phyloP scores from a whole-genome alignment of 805 yeast species.

The Ogataea paradorogensis region DNA sequence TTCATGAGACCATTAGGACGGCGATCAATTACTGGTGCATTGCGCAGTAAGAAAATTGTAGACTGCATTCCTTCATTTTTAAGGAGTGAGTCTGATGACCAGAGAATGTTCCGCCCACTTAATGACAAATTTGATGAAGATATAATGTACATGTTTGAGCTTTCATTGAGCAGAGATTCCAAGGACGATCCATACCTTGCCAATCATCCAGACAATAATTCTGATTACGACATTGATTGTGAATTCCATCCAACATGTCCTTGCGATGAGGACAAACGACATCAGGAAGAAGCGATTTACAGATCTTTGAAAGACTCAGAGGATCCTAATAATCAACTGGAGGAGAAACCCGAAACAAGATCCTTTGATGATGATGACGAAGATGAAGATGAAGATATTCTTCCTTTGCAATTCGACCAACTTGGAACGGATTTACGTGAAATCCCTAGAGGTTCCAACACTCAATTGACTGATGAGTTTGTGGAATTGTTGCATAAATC shows the following conservation, averaged over 20 bases:
- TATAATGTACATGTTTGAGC: conserved; percentile 35
- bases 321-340: neutral
- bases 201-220: conserved; percentile 25
- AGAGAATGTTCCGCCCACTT: conserved; percentile 37
- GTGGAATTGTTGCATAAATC: conserved; percentile 23
- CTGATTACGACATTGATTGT: conserved; percentile 19
- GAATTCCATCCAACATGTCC: conserved; percentile 37
- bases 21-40: conserved; percentile 55
- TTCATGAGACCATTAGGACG: conserved; percentile 70
- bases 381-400: conserved; percentile 15
- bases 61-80: neutral
- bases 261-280: conserved; percentile 31
- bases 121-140: conserved; percentile 67
- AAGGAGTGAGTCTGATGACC: neutral
- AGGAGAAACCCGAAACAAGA: neutral
- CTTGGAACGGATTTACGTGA: conserved; percentile 72
- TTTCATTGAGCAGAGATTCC: conserved; percentile 29
- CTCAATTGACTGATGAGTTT: conserved; percentile 32
- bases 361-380: conserved; percentile 17
- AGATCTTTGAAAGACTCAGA: neutral
- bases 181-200: conserved; percentile 23
- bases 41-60: conserved; percentile 20
- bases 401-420: conserved; percentile 48
- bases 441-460: conserved; percentile 59
- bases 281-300: conserved; percentile 8